These are phyloP conservation scores for Lactarius hatsudake DNA, from an alignment of 768 basidiomycete species.

Conservation along the genomic window DNA sequence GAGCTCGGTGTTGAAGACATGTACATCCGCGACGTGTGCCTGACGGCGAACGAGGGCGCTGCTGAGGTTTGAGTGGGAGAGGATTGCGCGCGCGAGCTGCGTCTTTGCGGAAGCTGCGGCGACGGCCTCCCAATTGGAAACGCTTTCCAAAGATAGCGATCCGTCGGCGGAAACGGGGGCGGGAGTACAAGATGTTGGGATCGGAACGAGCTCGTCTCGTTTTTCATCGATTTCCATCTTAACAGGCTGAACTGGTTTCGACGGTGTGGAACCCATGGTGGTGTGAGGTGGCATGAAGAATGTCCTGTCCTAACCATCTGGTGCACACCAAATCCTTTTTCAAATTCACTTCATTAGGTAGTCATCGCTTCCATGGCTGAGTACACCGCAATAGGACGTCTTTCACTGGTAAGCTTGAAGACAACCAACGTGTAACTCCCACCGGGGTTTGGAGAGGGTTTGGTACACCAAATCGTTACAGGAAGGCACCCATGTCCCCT, in stretches of 20 bases:
- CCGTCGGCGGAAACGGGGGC: constrained; percentile 55
- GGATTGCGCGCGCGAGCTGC: constrained; percentile 72
- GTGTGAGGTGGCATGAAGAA: background rate
- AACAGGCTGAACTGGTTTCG: constrained; percentile 32
- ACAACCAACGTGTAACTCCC: too few relatives aligned
- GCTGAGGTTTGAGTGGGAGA: constrained; percentile 66
- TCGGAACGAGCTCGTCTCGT: constrained; percentile 21
- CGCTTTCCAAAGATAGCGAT: constrained; percentile 53
- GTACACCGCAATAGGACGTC: too few relatives aligned
- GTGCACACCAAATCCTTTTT: too few relatives aligned
- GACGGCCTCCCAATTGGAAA: constrained; percentile 66
- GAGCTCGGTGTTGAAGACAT: constrained; percentile 80
- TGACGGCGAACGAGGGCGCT: constrained; percentile 61
- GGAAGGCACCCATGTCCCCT: background rate
- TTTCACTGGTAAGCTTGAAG: too few relatives aligned
- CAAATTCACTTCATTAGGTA: too few relatives aligned
- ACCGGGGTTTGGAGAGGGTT: too few relatives aligned
- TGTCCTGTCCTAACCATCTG: too few relatives aligned
- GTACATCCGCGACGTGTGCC: constrained; percentile 58
- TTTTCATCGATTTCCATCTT: constrained; percentile 28
- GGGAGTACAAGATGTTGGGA: constrained; percentile 31
- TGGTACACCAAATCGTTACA: too few relatives aligned
- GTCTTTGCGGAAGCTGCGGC: constrained; percentile 56
- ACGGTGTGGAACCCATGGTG: constrained; percentile 39
- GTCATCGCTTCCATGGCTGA: too few relatives aligned